Percentiles rank a stretch among this genome's conserved stretches.
Conservation (phyloP, 768 basidiomycete genomes). For the Mycena galericulata region DNA sequence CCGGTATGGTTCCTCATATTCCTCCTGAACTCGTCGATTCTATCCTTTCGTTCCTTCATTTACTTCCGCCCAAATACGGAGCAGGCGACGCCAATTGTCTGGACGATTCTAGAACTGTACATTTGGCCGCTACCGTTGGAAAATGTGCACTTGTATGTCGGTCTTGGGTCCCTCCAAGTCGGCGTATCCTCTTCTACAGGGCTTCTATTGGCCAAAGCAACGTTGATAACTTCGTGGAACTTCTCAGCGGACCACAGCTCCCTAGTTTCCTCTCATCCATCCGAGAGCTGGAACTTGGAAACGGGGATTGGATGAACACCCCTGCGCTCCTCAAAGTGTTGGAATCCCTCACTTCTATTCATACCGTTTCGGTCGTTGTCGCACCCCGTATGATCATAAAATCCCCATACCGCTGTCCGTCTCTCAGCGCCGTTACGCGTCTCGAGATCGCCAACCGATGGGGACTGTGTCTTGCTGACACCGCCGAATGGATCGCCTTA, state of each 20-base stretch:
- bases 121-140: background rate
- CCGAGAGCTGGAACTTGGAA: background rate
- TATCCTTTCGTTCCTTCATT: constrained; percentile 1
- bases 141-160: constrained; percentile 12
- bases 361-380: background rate
- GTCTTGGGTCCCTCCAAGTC: constrained; percentile 2
- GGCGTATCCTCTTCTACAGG: constrained; percentile 15
- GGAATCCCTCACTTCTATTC: background rate
- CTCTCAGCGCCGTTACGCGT: background rate
- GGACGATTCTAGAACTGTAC: background rate
- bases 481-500: background rate
- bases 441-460: background rate
- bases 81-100: background rate
- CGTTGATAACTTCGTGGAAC: background rate
- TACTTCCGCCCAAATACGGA: background rate
- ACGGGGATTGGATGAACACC: constrained; percentile 1
- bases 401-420: background rate
- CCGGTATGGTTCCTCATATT: too few relatives aligned
- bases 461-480: background rate
- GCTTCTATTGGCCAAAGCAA: background rate
- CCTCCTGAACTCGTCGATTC: constrained; percentile 3
- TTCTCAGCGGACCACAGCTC: background rate
- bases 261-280: constrained; percentile 14
- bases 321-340: background rate
- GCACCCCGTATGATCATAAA: background rate